These are phyloP conservation scores for Tripterygium wilfordii DNA, from an alignment of 177 flowering plant genomes.

Conservation along the genomic window DNA sequence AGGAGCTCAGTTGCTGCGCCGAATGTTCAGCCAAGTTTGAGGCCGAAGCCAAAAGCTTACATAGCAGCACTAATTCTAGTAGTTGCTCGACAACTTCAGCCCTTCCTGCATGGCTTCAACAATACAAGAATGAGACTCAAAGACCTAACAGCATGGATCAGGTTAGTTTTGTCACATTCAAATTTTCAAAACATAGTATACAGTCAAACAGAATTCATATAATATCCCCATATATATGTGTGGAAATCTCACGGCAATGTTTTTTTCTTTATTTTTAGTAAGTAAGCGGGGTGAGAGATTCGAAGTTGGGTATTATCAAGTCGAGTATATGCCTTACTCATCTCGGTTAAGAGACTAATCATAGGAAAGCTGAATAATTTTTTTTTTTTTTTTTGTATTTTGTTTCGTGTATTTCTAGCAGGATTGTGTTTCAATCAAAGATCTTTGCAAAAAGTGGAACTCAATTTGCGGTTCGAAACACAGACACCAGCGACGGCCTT, in stretches of 20 bases:
- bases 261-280: too few relatives aligned
- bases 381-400: slow-evolving; percentile 3
- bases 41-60: slow-evolving; percentile 43
- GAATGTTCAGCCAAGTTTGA: slow-evolving; percentile 54
- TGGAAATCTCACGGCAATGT: too few relatives aligned
- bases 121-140: slow-evolving; percentile 54
- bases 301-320: too few relatives aligned
- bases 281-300: too few relatives aligned
- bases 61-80: slow-evolving; percentile 24
- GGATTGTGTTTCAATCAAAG: slow-evolving; percentile 41
- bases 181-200: too few relatives aligned
- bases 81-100: slow-evolving; percentile 44
- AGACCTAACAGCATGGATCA: slow-evolving; percentile 26
- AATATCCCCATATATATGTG: too few relatives aligned
- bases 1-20: slow-evolving; percentile 41
- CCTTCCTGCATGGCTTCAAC: slow-evolving; percentile 91
- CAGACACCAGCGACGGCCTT: slow-evolving; percentile 30
- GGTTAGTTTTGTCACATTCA: slow-evolving; percentile 21
- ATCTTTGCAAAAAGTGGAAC: slow-evolving; percentile 79
- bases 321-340: too few relatives aligned
- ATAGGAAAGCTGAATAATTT: neutral
- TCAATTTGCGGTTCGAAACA: slow-evolving; percentile 56
- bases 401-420: slow-evolving; percentile 12
- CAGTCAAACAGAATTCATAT: too few relatives aligned
- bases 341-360: too few relatives aligned